Percentiles rank a stretch among this genome's conserved stretches.
Evolutionary conservation across 2,329 filamentous ascomycete species (phyloP).

Genomic region (Coleophoma cylindrospora): DNA sequence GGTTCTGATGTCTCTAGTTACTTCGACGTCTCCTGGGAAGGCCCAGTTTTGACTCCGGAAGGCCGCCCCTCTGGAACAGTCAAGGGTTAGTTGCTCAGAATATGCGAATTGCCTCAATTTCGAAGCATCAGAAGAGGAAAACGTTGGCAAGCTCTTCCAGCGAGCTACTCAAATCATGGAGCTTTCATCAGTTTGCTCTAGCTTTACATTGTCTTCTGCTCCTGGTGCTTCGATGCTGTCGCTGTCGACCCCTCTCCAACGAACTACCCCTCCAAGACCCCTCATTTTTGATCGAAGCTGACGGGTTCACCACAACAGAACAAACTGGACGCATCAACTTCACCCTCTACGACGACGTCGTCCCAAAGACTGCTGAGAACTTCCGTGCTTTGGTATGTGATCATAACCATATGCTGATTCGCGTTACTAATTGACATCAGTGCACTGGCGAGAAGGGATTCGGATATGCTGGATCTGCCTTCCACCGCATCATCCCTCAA

Average conservation of each 20-base stretch:
- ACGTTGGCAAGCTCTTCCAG: not conserved
- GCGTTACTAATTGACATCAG: conserved; percentile 2
- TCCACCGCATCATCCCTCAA: conserved; percentile 88
- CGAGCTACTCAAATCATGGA: conserved; percentile 3
- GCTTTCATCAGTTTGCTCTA: not conserved
- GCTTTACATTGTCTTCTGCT: too few species aligned
- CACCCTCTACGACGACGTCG: conserved; percentile 77
- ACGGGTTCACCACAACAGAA: conserved; percentile 31
- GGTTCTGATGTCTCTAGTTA: conserved; percentile 37
- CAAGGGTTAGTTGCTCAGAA: conserved; percentile 47
- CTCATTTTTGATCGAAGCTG: conserved; percentile 13
- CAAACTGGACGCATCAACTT: conserved; percentile 82
- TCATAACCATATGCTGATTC: too few species aligned
- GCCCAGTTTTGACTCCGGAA: conserved; percentile 62
- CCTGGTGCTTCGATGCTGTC: too few species aligned
- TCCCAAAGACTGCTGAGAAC: conserved; percentile 85
- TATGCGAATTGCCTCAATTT: conserved; percentile 3
- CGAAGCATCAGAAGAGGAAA: not conserved
- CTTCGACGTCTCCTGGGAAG: conserved; percentile 72
- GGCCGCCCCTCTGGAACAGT: conserved; percentile 47
- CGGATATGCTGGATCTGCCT: conserved; percentile 76
- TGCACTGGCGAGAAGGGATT: conserved; percentile 78
- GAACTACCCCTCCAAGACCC: not conserved
- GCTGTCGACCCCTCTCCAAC: too few species aligned
- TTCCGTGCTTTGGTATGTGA: conserved; percentile 61